phyloP scores from a whole-genome alignment of 1,284 basidiomycete species.

The Ganoderma lingzhi region DNA sequence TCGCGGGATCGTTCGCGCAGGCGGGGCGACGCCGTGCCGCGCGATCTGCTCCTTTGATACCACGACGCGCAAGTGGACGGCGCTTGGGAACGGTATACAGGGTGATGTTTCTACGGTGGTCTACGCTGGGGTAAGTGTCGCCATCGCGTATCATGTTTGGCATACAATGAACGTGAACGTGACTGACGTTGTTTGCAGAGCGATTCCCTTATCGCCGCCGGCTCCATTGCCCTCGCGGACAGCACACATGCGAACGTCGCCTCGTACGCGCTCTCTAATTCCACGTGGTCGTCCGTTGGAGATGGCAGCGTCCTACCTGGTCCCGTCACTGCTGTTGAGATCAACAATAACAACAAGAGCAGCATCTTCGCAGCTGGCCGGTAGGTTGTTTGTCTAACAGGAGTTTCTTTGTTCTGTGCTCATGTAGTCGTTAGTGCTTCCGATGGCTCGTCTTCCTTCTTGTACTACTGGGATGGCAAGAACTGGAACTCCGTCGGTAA shows the following conservation, averaged over 20 bases:
- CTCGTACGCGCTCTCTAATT: constrained; percentile 78
- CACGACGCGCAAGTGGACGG: constrained; percentile 76
- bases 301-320: constrained; percentile 76
- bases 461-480: constrained; percentile 84
- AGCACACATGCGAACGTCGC: constrained; percentile 53
- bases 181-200: constrained; percentile 47
- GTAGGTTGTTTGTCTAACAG: constrained; percentile 48
- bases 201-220: constrained; percentile 73
- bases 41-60: constrained; percentile 86
- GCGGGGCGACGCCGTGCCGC: constrained; percentile 79
- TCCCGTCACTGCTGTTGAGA: constrained; percentile 88
- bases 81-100: constrained; percentile 82
- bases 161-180: not conserved
- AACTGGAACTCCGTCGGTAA: constrained; percentile 75
- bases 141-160: constrained; percentile 2
- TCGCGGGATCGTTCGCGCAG: constrained; percentile 86
- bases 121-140: constrained; percentile 77
- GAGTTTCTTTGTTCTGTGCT: not conserved
- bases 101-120: constrained; percentile 85
- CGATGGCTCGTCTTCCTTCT: constrained; percentile 71
- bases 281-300: constrained; percentile 84
- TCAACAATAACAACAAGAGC: constrained; percentile 82
- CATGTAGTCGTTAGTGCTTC: constrained; percentile 40
- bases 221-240: constrained; percentile 71
- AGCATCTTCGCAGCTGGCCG: constrained; percentile 93